phyloP scores from a whole-genome alignment of 768 basidiomycete genomes.

The Podaxis sp. region DNA sequence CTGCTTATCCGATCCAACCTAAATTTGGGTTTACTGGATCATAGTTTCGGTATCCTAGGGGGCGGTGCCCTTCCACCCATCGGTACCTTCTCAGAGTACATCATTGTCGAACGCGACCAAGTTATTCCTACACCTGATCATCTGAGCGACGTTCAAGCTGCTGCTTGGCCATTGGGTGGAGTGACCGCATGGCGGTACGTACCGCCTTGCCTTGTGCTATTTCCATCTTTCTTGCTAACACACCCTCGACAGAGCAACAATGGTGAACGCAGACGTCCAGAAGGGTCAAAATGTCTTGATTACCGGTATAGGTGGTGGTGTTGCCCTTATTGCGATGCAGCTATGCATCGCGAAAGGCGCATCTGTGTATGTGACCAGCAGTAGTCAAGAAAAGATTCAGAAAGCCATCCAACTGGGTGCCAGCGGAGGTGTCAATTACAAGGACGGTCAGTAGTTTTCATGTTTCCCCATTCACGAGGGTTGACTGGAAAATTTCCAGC shows the following conservation, averaged over 20 bases:
- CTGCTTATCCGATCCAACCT: no score
- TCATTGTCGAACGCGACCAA: slow-evolving; percentile 66
- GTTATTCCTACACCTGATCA: slow-evolving; percentile 64
- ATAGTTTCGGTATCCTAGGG: slow-evolving; percentile 66
- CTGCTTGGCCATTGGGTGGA: slow-evolving; percentile 75
- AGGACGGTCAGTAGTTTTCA: slow-evolving; percentile 39
- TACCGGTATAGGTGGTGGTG: slow-evolving; percentile 81
- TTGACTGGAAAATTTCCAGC: not conserved
- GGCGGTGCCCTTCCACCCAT: slow-evolving; percentile 45
- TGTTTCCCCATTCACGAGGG: not conserved
- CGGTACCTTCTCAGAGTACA: slow-evolving; percentile 76
- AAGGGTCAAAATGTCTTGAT: slow-evolving; percentile 72
- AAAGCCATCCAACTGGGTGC: slow-evolving; percentile 68
- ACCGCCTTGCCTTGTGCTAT: not conserved
- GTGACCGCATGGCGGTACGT: slow-evolving; percentile 82
- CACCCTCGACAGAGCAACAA: not conserved
- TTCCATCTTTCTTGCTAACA: not conserved
- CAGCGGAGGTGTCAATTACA: slow-evolving; percentile 74
- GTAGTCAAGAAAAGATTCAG: slow-evolving; percentile 62
- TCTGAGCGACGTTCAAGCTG: slow-evolving; percentile 60
- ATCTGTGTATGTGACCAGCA: slow-evolving; percentile 79
- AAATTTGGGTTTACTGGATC: not conserved
- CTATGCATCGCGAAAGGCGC: slow-evolving; percentile 72
- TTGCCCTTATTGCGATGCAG: slow-evolving; percentile 74
- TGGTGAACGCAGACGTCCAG: slow-evolving; percentile 57